Base-by-base conservation (phyloP, 495 filamentous ascomycete species). In the Hypomontagnella submonticulosa region DNA sequence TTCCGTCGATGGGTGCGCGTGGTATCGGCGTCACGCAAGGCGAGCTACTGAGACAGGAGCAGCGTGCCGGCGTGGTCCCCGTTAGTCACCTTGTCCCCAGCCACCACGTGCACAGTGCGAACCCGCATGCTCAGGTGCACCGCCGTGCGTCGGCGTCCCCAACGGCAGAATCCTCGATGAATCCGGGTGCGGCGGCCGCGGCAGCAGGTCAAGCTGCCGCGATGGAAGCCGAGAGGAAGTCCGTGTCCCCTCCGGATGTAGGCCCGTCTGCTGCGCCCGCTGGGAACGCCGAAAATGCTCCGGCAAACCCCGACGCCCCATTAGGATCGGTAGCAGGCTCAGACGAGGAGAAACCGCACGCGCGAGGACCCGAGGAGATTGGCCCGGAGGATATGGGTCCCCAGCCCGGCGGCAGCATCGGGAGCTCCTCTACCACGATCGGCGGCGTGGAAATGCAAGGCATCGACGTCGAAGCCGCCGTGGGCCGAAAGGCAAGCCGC, bases 361-460 rank as follows among this genome's bases (percentile, higher is more conserved):
- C 90, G 2, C 84, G 90, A 12, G 91, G 92, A 0, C 94, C 95
- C 0, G 85, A 89, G 9, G 83, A 90, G 57, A 87, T 99, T 19
- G 93, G 93, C 0, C 85, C 92, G 20, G 90, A 92, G 69, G 95
- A 99, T 71, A 87, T 90, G 71, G 95, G 95, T 1, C 86, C 92
- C 13, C 94, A 97, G 73, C 76, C 61, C 55, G 74, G 75, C 0
- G 73, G 65, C 0, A 75, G 67, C 0, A 50, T 57, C 1, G 66
- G 69, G 9, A 61, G 13, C 36, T 48, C 60, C 1, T 10, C 56
- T 2, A 61, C 61, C 11, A 38, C 36, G n/a, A 61, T 72, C 30
- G 70, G 62, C 49, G 57, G 72, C 6, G 47, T 78, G 16, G 73
- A 75, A 36, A 79, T 80, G 72, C 76, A 79, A 30, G 82, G 79